These are phyloP conservation scores for Alternaria gansuensis DNA, from an alignment of 2,329 filamentous ascomycete genomes.

Conservation along the genomic window DNA sequence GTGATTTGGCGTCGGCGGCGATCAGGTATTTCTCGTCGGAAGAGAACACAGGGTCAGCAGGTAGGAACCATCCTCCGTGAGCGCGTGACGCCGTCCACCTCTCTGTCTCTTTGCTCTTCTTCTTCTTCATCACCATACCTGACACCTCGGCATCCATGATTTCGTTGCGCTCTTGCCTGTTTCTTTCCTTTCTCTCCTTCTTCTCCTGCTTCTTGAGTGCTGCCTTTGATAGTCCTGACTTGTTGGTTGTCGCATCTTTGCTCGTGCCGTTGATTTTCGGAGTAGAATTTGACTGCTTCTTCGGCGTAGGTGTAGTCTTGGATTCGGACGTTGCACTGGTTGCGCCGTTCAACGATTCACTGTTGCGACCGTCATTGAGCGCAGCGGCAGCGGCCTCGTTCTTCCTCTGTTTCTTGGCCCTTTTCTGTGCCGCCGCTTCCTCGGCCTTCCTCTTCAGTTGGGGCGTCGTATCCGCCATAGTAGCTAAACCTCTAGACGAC, in stretches of 20 bases:
- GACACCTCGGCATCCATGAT: slow-evolving; percentile 9
- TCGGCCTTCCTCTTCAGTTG: slow-evolving; percentile 46
- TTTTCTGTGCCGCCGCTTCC: slow-evolving; percentile 41
- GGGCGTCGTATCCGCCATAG: slow-evolving; percentile 40
- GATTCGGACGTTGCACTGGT: slow-evolving; percentile 27
- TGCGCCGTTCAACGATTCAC: slow-evolving; percentile 25
- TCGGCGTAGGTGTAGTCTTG: slow-evolving; percentile 23
- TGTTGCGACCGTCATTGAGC: slow-evolving; percentile 23
- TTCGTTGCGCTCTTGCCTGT: slow-evolving; percentile 13
- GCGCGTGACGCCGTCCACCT: slow-evolving; percentile 56
- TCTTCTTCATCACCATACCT: slow-evolving; percentile 26
- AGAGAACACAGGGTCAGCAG: slow-evolving; percentile 66
- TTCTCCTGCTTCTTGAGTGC: slow-evolving; percentile 20
- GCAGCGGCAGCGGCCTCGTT: slow-evolving; percentile 28
- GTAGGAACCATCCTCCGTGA: slow-evolving; percentile 64
- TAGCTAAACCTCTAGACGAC: slow-evolving; percentile 1
- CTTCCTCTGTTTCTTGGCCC: slow-evolving; percentile 42
- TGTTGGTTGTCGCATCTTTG: slow-evolving; percentile 19
- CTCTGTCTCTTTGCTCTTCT: slow-evolving; percentile 30
- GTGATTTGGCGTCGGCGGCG: slow-evolving; percentile 74
- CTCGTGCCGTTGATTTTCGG: slow-evolving; percentile 22
- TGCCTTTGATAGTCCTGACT: slow-evolving; percentile 15
- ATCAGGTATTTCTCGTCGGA: slow-evolving; percentile 71
- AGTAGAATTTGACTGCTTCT: slow-evolving; percentile 22
- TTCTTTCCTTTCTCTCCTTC: slow-evolving; percentile 23